Evolutionary conservation across 176 grass and related monocot genomes (phyloP).

Genomic region (Musa schizocarpa): DNA sequence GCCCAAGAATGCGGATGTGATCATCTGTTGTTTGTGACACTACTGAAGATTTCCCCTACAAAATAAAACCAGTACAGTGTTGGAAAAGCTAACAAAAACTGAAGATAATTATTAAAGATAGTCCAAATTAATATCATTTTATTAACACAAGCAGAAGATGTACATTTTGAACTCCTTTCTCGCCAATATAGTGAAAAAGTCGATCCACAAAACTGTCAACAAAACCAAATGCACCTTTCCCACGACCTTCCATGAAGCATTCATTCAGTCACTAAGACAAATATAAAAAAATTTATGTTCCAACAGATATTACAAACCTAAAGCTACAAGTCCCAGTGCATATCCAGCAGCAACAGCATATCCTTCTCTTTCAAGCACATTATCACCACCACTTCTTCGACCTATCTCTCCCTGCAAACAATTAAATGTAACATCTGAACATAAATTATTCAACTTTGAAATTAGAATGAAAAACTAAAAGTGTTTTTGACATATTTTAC

Average conservation of each 20-base stretch:
- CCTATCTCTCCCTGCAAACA: constrained; percentile 82
- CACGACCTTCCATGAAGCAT: constrained; percentile 41
- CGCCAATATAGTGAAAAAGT: constrained; percentile 77
- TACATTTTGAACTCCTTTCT: constrained; percentile 76
- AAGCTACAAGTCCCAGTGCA: constrained; percentile 83
- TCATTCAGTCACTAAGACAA: not conserved
- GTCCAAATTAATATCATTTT: not conserved
- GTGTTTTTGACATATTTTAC: not conserved
- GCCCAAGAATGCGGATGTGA: constrained; percentile 47
- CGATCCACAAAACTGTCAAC: constrained; percentile 83
- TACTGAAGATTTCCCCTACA: constrained; percentile 52
- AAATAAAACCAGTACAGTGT: constrained; percentile 14
- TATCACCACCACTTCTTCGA: constrained; percentile 95
- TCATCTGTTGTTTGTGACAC: constrained; percentile 37
- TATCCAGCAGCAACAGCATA: constrained; percentile 96
- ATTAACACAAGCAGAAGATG: constrained; percentile 6
- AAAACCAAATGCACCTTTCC: constrained; percentile 59
- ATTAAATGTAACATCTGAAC: constrained; percentile 9
- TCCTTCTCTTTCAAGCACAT: constrained; percentile 98
- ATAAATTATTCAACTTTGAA: not conserved
- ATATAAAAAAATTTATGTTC: constrained; percentile 15
- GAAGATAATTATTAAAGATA: not conserved
- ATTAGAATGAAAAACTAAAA: too few relatives aligned
- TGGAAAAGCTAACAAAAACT: not conserved
- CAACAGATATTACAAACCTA: constrained; percentile 37